Percentiles rank a stretch among this genome's conserved stretches.
phyloP scores from a whole-genome alignment of 805 yeast genomes.

The Wickerhamiella occidentalis region DNA sequence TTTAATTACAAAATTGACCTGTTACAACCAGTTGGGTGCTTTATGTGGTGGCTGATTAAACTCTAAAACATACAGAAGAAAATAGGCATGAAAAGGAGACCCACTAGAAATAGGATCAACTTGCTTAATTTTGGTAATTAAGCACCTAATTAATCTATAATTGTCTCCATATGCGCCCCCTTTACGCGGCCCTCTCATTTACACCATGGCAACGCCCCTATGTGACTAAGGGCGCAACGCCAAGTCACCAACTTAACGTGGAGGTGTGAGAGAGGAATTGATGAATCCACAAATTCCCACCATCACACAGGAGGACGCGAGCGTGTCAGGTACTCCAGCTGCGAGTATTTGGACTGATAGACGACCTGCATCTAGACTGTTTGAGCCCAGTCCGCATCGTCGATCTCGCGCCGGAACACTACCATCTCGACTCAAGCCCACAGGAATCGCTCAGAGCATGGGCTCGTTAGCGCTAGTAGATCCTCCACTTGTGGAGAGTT shows the following conservation, averaged over 20 bases:
- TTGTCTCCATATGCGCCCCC: no score
- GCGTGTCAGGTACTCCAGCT: not conserved
- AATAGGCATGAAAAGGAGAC: no score
- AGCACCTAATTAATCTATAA: no score
- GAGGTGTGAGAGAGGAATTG: slow-evolving; percentile 1
- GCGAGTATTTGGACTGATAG: slow-evolving; percentile 14
- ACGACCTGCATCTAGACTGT: slow-evolving; percentile 12
- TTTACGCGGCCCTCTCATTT: not conserved
- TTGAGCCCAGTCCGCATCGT: slow-evolving; percentile 27
- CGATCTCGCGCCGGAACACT: slow-evolving; percentile 71
- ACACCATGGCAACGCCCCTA: slow-evolving; percentile 2
- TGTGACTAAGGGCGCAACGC: slow-evolving; percentile 3
- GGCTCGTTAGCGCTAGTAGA: slow-evolving; percentile 28
- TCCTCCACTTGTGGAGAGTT: slow-evolving; percentile 14
- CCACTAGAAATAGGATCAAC: no score
- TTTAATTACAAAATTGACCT: no score
- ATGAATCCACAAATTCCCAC: slow-evolving; percentile 6
- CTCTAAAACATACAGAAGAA: no score
- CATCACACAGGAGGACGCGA: not conserved
- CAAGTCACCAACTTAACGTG: slow-evolving; percentile 8
- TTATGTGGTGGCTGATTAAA: no score
- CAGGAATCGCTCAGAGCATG: slow-evolving; percentile 17
- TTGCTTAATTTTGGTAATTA: no score
- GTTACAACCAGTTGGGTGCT: no score
- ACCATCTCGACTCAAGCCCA: slow-evolving; percentile 45